phyloP scores from a whole-genome alignment of 495 filamentous ascomycete genomes.

The Penicillium daleae region DNA sequence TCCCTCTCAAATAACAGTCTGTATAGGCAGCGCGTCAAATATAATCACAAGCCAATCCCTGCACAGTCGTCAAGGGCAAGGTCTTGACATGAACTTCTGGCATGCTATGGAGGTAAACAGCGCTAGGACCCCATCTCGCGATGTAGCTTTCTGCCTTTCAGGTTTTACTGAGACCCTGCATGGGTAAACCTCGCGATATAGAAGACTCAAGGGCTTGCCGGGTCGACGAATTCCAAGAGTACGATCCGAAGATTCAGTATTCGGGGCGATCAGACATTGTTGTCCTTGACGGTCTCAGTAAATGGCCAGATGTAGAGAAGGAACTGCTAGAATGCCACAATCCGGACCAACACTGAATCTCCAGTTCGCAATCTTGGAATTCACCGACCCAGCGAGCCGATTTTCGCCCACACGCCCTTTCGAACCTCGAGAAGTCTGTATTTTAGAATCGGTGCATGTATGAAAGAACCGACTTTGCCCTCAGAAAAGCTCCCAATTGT shows the following conservation, averaged over 20 bases:
- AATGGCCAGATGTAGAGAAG: no score
- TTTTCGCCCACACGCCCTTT: background rate
- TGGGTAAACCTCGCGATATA: no score
- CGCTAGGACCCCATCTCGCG: no score
- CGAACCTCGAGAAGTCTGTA: background rate
- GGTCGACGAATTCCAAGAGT: background rate
- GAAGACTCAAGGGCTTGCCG: background rate
- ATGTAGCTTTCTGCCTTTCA: no score
- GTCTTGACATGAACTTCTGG: no score
- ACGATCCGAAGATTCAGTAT: background rate
- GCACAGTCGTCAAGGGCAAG: no score
- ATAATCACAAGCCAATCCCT: background rate
- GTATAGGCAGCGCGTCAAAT: no score
- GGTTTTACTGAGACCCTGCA: no score
- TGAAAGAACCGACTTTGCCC: background rate
- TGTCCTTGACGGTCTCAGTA: background rate
- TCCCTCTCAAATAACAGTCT: no score
- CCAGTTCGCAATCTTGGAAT: background rate
- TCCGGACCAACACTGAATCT: background rate
- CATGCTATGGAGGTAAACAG: no score
- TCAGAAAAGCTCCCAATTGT: constrained; percentile 14
- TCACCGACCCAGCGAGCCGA: background rate
- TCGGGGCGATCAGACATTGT: background rate
- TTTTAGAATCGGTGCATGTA: background rate
- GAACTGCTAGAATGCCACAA: background rate